Base-by-base conservation (phyloP, 2,329 filamentous ascomycete species). In the Pseudonectria buxi region DNA sequence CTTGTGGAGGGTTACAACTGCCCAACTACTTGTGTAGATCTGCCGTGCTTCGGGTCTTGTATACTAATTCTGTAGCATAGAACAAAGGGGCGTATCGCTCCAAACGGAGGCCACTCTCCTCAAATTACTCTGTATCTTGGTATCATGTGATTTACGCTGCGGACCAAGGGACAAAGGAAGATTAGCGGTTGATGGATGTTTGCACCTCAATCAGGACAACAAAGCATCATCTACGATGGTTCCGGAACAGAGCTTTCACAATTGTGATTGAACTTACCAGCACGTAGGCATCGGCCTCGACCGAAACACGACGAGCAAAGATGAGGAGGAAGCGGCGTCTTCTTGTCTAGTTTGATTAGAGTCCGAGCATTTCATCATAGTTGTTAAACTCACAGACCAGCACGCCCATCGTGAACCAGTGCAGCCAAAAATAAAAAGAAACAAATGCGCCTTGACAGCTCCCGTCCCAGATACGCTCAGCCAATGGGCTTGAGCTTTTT, bases 401-500 rank as follows among this genome's bases (percentile, higher is more conserved):
- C 41, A 40, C 43, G 35, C 29, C 24, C 24, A 29, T 37, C 37
- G 37, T 42, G 14, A 32, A 40, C 31, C 39, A 32, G 39, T 41
- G 26, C 32, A 32, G 24, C 39, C 18, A 5, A 22, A 9, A 9
- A 22, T 6, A 9, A 22, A 22, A 5, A 22, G 5, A 22, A 22
- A 6, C 18, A 22, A 22, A 22, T 22, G 18, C 18, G 18, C 18
- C 18, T 9, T 9, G 9, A 9, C 18, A 22, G 9, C 18, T 9
- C 16, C 35, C 30, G 26, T 45, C 14, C 28, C 25, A 12, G 7
- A 30, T 10, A 15, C 27, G 24, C 18, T 67, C 53, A 78, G 24
- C 74, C 75, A 39, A 79, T 76, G 2, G 73, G 72, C 69, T 79
- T 79, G 35, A 77, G 64, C 69, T 86, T 85, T 69, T 84, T 85